Conservation (phyloP, 2,329 filamentous ascomycete genomes). For the Exophiala lecanii-corni region DNA sequence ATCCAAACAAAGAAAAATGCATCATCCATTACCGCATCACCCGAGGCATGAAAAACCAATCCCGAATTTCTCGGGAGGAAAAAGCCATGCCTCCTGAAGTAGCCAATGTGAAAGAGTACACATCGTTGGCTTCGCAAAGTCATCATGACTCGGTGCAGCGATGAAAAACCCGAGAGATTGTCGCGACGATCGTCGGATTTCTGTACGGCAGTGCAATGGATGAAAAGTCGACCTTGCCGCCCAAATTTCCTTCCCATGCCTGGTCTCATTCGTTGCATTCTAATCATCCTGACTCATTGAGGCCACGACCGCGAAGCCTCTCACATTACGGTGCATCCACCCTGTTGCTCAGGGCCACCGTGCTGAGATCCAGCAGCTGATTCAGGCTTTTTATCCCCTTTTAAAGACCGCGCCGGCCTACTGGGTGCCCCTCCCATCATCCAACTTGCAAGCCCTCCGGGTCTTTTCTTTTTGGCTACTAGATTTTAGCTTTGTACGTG, state of each 20-base stretch:
- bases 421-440: slow-evolving; percentile 35
- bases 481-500: too few relatives aligned
- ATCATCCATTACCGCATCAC: slow-evolving; percentile 18
- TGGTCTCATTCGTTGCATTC: slow-evolving; percentile 9
- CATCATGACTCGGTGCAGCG: slow-evolving; percentile 14
- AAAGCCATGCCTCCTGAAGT: slow-evolving; percentile 42
- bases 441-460: slow-evolving; percentile 40
- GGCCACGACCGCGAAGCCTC: slow-evolving; percentile 13
- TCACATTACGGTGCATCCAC: slow-evolving; percentile 33
- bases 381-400: slow-evolving; percentile 45
- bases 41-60: slow-evolving; percentile 41
- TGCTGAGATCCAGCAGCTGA: slow-evolving; percentile 30
- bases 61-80: slow-evolving; percentile 37
- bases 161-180: slow-evolving; percentile 12
- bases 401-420: slow-evolving; percentile 34
- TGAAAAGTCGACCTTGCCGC: slow-evolving; percentile 16
- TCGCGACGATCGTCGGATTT: slow-evolving; percentile 12
- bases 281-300: slow-evolving; percentile 9
- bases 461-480: slow-evolving; percentile 22
- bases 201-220: slow-evolving; percentile 11
- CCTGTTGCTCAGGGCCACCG: slow-evolving; percentile 23
- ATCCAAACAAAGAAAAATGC: slow-evolving; percentile 16
- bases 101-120: slow-evolving; percentile 23
- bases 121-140: slow-evolving; percentile 15
- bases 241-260: slow-evolving; percentile 13